These are phyloP conservation scores for Arxiozyma heterogenica DNA, from an alignment of 1,139 yeast species.

Conservation along the genomic window DNA sequence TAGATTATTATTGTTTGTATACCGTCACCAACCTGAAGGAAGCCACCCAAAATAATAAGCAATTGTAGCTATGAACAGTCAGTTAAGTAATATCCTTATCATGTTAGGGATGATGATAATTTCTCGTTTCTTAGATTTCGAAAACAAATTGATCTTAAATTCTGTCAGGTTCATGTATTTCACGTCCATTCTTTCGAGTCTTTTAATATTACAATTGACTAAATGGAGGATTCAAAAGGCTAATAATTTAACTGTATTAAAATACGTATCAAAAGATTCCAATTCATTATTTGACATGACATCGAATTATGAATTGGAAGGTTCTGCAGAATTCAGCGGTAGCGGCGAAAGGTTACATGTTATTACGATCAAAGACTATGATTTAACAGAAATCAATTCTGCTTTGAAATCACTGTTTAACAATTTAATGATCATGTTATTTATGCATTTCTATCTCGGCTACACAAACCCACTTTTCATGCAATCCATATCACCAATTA, in stretches of 20 bases:
- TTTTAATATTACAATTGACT: conserved; percentile 57
- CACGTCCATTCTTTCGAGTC: conserved; percentile 56
- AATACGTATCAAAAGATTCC: conserved; percentile 74
- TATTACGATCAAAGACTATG: conserved; percentile 93
- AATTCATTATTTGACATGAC: conserved; percentile 42
- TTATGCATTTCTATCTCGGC: conserved; percentile 96
- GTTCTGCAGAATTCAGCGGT: conserved; percentile 44
- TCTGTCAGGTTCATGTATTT: conserved; percentile 70
- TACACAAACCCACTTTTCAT: conserved; percentile 94
- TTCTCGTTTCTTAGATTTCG: conserved; percentile 81
- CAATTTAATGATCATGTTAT: conserved; percentile 93
- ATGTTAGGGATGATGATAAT: conserved; percentile 97
- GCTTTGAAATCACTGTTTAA: conserved; percentile 79
- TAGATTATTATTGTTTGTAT: too few species aligned
- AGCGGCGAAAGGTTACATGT: conserved; percentile 44
- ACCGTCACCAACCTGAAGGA: background rate
- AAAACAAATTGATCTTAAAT: conserved; percentile 64
- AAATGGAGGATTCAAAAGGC: conserved; percentile 53
- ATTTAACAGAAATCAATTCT: conserved; percentile 69
- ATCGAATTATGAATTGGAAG: conserved; percentile 25
- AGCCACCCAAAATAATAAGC: background rate
- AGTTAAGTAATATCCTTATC: conserved; percentile 72
- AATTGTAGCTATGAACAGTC: conserved; percentile 61
- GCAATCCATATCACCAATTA: conserved; percentile 87
- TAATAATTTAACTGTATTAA: conserved; percentile 86